phyloP scores from a whole-genome alignment of 2,329 filamentous ascomycete genomes.

The Ophiocordyceps camponoti-floridani region DNA sequence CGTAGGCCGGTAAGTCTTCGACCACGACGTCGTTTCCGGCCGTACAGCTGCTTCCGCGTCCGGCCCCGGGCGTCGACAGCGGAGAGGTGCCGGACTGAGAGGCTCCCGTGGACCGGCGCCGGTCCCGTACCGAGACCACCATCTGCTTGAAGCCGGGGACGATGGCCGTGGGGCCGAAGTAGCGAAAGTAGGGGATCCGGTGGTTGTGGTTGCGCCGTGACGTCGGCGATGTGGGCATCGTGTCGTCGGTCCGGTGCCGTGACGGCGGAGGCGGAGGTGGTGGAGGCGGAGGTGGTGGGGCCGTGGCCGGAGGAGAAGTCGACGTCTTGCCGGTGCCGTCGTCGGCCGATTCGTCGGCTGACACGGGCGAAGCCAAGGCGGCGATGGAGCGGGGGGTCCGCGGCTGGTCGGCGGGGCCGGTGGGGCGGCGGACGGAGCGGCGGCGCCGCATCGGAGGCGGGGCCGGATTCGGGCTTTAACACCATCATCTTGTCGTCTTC shows the following conservation, averaged over 20 bases:
- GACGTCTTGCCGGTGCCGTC: background rate
- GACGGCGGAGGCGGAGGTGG: conserved; percentile 3
- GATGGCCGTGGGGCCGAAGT: conserved; percentile 81
- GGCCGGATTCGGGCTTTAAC: background rate
- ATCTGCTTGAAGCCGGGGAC: conserved; percentile 87
- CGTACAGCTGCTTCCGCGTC: conserved; percentile 19
- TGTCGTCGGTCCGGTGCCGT: conserved; percentile 7
- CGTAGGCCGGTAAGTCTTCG: conserved; percentile 55
- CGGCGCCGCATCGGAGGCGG: background rate
- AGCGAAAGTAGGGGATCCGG: conserved; percentile 74
- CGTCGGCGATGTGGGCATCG: conserved; percentile 21
- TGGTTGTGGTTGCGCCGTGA: conserved; percentile 35
- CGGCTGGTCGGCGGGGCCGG: background rate
- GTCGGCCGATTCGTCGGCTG: conserved; percentile 2
- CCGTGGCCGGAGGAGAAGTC: background rate
- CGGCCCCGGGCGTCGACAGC: conserved; percentile 18
- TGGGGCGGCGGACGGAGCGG: background rate
- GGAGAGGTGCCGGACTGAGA: conserved; percentile 39
- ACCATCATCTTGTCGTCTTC: background rate
- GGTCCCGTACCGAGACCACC: conserved; percentile 59
- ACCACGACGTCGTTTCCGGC: conserved; percentile 23
- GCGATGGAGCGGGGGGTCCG: background rate
- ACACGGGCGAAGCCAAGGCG: too few relatives aligned
- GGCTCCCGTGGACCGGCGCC: conserved; percentile 37
- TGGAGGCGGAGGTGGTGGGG: conserved; percentile 4